Evolutionary conservation across 345 rosid genomes (phyloP).

Genomic region (Moringa oleifera): DNA sequence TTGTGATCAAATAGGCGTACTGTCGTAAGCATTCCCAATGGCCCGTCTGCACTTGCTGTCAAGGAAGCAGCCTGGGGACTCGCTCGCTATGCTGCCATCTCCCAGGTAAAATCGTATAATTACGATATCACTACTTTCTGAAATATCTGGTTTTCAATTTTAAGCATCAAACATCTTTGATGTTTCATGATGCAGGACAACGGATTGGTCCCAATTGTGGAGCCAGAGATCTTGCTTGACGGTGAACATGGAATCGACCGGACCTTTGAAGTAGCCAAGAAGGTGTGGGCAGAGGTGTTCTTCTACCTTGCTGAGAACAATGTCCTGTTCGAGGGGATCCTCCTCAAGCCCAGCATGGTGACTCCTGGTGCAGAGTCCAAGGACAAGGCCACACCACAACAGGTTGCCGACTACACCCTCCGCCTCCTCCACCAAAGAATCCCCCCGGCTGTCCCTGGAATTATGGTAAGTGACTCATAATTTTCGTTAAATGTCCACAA

Average conservation of each 20-base stretch:
- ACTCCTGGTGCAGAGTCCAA: constrained; percentile 97
- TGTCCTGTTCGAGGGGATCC: constrained; percentile 94
- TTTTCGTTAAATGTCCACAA: too few species aligned
- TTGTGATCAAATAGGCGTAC: constrained; percentile 64
- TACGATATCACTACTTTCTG: too few species aligned
- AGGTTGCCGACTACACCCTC: constrained; percentile 91
- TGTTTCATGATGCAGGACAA: constrained; percentile 49
- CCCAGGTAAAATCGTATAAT: constrained; percentile 62
- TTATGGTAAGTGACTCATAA: constrained; percentile 62
- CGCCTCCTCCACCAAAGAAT: constrained; percentile 80
- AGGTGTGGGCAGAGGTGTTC: constrained; percentile 99
- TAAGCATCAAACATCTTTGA: too few species aligned
- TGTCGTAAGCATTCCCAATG: constrained; percentile 98
- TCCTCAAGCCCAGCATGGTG: constrained; percentile 98
- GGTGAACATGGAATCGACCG: constrained; percentile 94
- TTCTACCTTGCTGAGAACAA: constrained; percentile 94
- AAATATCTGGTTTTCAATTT: too few species aligned
- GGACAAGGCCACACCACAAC: constrained; percentile 73
- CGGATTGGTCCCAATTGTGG: constrained; percentile 97
- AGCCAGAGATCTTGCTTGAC: constrained; percentile 96
- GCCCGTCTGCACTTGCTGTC: constrained; percentile 90
- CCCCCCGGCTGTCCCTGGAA: constrained; percentile 65
- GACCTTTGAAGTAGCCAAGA: constrained; percentile 88
- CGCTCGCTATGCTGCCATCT: constrained; percentile 91
- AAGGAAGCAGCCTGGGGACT: constrained; percentile 99